Evolutionary conservation across 2,329 filamentous ascomycete species (phyloP), one percentile per base, ranked within the genome.

Genomic region (Alternaria brassicae): DNA sequence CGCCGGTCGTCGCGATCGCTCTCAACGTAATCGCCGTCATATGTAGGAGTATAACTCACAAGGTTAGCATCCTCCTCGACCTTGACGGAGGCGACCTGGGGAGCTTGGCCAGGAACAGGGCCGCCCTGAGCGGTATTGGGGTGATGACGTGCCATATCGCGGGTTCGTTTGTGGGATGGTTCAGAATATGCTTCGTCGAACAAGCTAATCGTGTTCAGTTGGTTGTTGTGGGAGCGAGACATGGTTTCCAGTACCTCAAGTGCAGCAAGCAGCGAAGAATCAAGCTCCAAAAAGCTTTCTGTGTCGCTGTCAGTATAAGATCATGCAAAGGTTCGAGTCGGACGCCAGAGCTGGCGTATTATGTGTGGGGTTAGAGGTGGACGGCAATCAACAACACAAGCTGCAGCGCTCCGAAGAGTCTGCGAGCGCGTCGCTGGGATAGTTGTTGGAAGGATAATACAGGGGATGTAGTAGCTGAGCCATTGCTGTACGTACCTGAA

Each of bases 41-140:
- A 45, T 10, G 45, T 28, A 9, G 62, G 58, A 48, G 58, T 36
- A 34, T 56, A 52, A 70, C 67, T 67, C 58, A 68, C 61, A 21
- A 21, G 15, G 2, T n/a, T 27, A 3, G 7, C 17, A 3, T 27
- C 37, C 4, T 58, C 51, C 15, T 60, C 55, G 6, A 6, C 13
- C 37, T 54, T 49, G 47, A 53, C 6, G 10, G 32, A 3, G 40
- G 7, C 21, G 27, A 21, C 23, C 1, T 36, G 25, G 3, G 34
- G 8, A 28, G n/a, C 32, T 23, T 50, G 6, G 2, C 6, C 32
- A 1, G 2, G 2, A 15, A 23, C 10, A n/a, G 1, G 15, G 21
- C 34, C 34, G 32, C 23, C n/a, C 2, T 5, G 10, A 21, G 32
- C 13, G 13, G 13, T 36, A 2, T 17, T 17, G 1, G 44, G 12